Percentiles rank a stretch among this genome's conserved stretches.
Conservation (phyloP, 805 yeast species). For the Candida peoriensis region DNA sequence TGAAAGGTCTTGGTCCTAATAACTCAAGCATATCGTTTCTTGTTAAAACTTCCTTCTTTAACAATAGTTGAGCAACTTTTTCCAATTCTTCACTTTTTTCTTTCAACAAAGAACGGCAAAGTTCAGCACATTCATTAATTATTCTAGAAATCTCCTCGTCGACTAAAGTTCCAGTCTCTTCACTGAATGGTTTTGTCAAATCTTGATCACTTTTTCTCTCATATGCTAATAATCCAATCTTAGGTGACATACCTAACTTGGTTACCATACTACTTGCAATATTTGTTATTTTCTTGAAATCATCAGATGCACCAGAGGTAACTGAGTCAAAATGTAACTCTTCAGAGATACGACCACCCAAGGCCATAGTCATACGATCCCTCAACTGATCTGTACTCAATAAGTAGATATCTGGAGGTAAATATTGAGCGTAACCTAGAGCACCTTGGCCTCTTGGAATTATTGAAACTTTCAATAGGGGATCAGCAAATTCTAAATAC, state of each 20-base stretch:
- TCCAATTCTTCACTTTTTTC: slow-evolving; percentile 60
- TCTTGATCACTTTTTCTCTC: slow-evolving; percentile 48
- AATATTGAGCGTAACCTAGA: slow-evolving; percentile 90
- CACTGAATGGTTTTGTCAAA: slow-evolving; percentile 62
- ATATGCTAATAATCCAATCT: slow-evolving; percentile 63
- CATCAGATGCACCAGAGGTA: slow-evolving; percentile 90
- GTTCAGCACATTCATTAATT: slow-evolving; percentile 57
- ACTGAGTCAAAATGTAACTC: slow-evolving; percentile 84
- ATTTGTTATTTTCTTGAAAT: slow-evolving; percentile 83
- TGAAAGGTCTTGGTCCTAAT: slow-evolving; percentile 74
- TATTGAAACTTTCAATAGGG: slow-evolving; percentile 86
- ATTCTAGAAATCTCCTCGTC: slow-evolving; percentile 67
- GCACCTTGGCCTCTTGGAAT: slow-evolving; percentile 95
- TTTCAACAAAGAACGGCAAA: slow-evolving; percentile 51
- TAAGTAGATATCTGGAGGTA: slow-evolving; percentile 85
- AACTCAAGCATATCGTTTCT: slow-evolving; percentile 75
- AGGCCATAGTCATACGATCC: slow-evolving; percentile 89
- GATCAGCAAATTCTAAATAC: slow-evolving; percentile 85
- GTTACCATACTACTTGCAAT: slow-evolving; percentile 91
- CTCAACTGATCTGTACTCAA: slow-evolving; percentile 68
- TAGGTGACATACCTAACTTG: slow-evolving; percentile 80
- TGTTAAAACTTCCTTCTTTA: slow-evolving; percentile 70
- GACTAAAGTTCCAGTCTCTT: slow-evolving; percentile 60
- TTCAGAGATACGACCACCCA: slow-evolving; percentile 91
- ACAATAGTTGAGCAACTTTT: slow-evolving; percentile 68